Percentiles rank a stretch among this genome's conserved stretches.
Conservation (phyloP, 1,284 basidiomycete genomes). For the Rhodofomes roseus region DNA sequence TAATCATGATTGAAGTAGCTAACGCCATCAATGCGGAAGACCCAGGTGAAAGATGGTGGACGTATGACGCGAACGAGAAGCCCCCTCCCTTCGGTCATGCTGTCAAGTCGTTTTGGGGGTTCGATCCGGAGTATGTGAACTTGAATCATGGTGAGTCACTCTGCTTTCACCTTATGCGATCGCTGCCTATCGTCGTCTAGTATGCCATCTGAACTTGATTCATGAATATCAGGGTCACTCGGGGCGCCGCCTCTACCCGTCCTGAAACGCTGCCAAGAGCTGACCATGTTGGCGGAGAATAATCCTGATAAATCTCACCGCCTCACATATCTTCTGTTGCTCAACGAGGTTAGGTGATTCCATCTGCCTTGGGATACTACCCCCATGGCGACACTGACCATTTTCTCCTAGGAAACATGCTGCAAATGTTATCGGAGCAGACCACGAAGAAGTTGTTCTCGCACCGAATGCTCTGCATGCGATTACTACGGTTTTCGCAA, state of each 20-base stretch:
- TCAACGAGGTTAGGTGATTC: slow-evolving; percentile 40
- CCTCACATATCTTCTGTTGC: slow-evolving; percentile 34
- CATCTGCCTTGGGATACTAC: background rate
- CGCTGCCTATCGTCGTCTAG: too few relatives aligned
- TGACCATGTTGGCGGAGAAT: slow-evolving; percentile 47
- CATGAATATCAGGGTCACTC: slow-evolving; percentile 49
- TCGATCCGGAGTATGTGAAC: slow-evolving; percentile 59
- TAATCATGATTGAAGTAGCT: too few relatives aligned
- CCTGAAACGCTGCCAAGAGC: slow-evolving; percentile 41
- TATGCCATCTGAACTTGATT: background rate
- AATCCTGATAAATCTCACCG: slow-evolving; percentile 64
- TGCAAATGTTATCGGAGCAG: slow-evolving; percentile 57
- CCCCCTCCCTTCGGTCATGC: slow-evolving; percentile 55
- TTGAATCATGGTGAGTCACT: slow-evolving; percentile 55
- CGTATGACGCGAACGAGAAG: slow-evolving; percentile 19
- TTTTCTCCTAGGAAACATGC: slow-evolving; percentile 30
- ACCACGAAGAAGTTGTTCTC: slow-evolving; percentile 61
- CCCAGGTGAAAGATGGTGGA: background rate
- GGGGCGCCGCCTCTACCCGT: slow-evolving; percentile 66
- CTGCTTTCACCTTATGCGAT: too few relatives aligned
- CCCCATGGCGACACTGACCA: background rate
- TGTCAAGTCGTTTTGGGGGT: slow-evolving; percentile 53
- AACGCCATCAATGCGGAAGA: background rate
- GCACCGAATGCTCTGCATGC: slow-evolving; percentile 67
- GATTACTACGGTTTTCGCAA: slow-evolving; percentile 61